Percentiles rank a stretch among this genome's conserved stretches.
phyloP scores from a whole-genome alignment of 1,139 yeast species.

The Suhomyces chickasaworum region DNA sequence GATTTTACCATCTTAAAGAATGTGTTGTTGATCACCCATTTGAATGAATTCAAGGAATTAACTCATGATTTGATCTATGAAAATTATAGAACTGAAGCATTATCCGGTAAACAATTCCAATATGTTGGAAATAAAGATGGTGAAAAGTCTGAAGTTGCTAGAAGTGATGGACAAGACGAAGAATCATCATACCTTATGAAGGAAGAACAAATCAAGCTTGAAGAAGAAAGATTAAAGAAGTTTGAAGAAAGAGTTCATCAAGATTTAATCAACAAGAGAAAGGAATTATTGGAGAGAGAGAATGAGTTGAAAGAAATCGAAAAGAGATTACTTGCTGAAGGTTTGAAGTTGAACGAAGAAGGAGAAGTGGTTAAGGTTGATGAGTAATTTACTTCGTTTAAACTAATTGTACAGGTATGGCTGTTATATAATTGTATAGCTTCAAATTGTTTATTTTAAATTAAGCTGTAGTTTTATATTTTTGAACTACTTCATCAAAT shows the following conservation, averaged over 20 bases:
- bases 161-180: constrained; percentile 24
- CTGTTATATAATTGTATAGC: constrained; percentile 4
- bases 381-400: constrained; percentile 1
- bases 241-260: constrained; percentile 88
- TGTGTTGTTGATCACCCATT: constrained; percentile 72
- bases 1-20: constrained; percentile 69
- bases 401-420: constrained; percentile 2
- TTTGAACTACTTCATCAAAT: constrained; percentile 59
- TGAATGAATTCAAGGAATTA: constrained; percentile 71
- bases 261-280: constrained; percentile 80
- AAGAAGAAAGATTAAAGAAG: constrained; percentile 75
- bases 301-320: constrained; percentile 84
- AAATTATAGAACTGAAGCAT: constrained; percentile 69
- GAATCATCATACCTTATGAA: constrained; percentile 58
- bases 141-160: constrained; percentile 18
- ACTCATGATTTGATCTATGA: constrained; percentile 72
- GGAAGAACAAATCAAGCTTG: constrained; percentile 79
- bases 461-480: constrained; percentile 38
- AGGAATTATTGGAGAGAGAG: constrained; percentile 85
- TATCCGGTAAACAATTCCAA: constrained; percentile 51
- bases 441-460: constrained; percentile 5
- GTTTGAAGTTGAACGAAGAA: constrained; percentile 44
- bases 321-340: constrained; percentile 66
- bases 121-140: constrained; percentile 30
- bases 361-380: constrained; percentile 43